These are phyloP conservation scores for Cercophora newfieldiana DNA, from an alignment of 495 filamentous ascomycete genomes.

Conservation along the genomic window DNA sequence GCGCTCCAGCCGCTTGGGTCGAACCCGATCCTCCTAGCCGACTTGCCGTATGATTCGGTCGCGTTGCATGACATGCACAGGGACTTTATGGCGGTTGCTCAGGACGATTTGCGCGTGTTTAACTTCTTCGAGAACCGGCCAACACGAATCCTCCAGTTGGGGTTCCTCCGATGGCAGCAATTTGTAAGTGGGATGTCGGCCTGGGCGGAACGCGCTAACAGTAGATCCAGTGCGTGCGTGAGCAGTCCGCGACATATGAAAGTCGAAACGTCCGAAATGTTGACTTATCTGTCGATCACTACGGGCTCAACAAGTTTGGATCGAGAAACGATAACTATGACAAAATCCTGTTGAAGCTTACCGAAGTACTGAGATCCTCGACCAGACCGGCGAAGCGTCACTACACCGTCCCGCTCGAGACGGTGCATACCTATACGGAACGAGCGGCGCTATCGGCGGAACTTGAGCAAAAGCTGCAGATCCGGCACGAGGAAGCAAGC, in stretches of 20 bases:
- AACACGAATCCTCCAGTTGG: slow-evolving; percentile 10
- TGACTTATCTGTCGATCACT: slow-evolving; percentile 28
- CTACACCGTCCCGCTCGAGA: slow-evolving; percentile 23
- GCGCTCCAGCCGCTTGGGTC: slow-evolving; percentile 22
- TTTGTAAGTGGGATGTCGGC: slow-evolving; percentile 10
- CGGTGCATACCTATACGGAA: slow-evolving; percentile 19
- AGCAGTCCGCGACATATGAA: slow-evolving; percentile 20
- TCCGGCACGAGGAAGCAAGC: slow-evolving; percentile 21
- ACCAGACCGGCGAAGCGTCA: slow-evolving; percentile 1
- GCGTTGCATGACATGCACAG: slow-evolving; percentile 22
- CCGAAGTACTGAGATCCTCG: slow-evolving; percentile 1
- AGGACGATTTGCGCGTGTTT: slow-evolving; percentile 12
- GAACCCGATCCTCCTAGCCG: slow-evolving; percentile 22
- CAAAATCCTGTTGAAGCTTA: slow-evolving; percentile 22
- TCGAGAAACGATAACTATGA: slow-evolving; percentile 21
- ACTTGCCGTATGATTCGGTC: slow-evolving; percentile 25
- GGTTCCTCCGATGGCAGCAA: slow-evolving; percentile 13
- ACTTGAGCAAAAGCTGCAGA: slow-evolving; percentile 17
- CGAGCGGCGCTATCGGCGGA: slow-evolving; percentile 17
- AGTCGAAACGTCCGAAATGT: slow-evolving; percentile 21
- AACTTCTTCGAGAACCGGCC: slow-evolving; percentile 19
- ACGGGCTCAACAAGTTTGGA: slow-evolving; percentile 27
- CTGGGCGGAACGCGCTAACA: slow-evolving; percentile 11
- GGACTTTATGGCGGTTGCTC: slow-evolving; percentile 9
- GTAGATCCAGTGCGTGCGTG: slow-evolving; percentile 15